These are phyloP conservation scores for Ophiostoma piceae DNA, from an alignment of 2,329 filamentous ascomycete species.

Conservation along the genomic window DNA sequence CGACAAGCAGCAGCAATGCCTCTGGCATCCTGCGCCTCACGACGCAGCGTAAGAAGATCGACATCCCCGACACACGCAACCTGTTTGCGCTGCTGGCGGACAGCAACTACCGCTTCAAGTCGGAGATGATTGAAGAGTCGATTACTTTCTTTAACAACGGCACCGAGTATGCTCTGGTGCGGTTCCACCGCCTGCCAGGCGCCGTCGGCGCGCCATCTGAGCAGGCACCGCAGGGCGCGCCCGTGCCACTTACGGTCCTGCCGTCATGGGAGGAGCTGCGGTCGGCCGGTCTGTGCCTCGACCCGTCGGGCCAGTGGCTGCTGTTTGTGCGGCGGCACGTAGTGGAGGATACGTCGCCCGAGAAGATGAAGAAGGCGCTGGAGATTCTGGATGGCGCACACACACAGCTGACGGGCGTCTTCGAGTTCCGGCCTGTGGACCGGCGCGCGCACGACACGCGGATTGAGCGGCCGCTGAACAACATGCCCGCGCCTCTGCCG, in stretches of 20 bases:
- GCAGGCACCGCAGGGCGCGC: constrained; percentile 27
- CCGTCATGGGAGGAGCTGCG: constrained; percentile 44
- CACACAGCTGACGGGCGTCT: constrained; percentile 46
- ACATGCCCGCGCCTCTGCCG: constrained; percentile 10
- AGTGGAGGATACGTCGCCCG: constrained; percentile 52
- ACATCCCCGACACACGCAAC: constrained; percentile 49
- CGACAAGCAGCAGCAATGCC: constrained; percentile 35
- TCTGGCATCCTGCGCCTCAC: constrained; percentile 37
- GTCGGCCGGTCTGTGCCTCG: constrained; percentile 36
- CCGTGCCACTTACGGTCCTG: constrained; percentile 36
- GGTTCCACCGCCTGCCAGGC: constrained; percentile 40
- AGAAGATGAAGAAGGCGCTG: constrained; percentile 51
- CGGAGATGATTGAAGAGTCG: constrained; percentile 50
- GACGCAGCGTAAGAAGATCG: constrained; percentile 51
- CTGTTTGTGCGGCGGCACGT: constrained; percentile 51
- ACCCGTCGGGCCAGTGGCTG: constrained; percentile 49
- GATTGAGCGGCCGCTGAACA: constrained; percentile 30
- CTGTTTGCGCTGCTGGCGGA: constrained; percentile 46
- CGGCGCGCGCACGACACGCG: constrained; percentile 51
- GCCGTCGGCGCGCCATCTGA: background rate
- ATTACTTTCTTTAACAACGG: constrained; percentile 51
- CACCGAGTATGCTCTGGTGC: constrained; percentile 49
- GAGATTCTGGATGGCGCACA: constrained; percentile 46
- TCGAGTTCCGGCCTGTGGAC: constrained; percentile 49
- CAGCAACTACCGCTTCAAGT: constrained; percentile 51